Base-by-base conservation (phyloP, 2,329 filamentous ascomycete species). In the Aulographum hederae region DNA sequence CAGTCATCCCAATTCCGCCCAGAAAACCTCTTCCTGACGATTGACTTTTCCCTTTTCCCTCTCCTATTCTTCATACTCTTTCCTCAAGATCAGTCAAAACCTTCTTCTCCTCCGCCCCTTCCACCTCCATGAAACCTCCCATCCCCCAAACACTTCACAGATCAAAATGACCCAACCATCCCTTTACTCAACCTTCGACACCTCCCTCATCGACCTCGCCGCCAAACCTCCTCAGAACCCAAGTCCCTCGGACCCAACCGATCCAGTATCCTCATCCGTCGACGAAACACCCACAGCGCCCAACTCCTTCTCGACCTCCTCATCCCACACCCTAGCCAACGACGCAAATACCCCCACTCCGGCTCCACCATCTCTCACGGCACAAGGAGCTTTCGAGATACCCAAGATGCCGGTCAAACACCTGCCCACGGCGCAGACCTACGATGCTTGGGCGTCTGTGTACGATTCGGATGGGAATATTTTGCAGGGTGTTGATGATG, bases 401-500 rank as follows among this genome's bases (percentile, higher is more conserved):
- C n/a, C 34, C 6, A 38, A 42, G 15, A 44, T 37, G 15, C 44
- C 45, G 13, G 37, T 51, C 19, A 44, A 50, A 18, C 43, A 54
- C 34, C 31, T 54, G 3, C 35, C 50, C n/a, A 65, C 54, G 0
- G 44, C 48, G 20, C 47, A 54, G n/a, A 54, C 63, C 10, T 67
- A 67, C 41, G 45, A 62, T 31, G 52, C 56, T 34, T 67, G 62
- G 63, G 56, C 61, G 5, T 39, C 57, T 36, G 54, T 71, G 27
- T 78, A 77, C 51, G 72, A 78, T 48, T 66, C 58, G 19, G 71
- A 78, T 39, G 67, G 66, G 19, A 78, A 77, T 45, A 71, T 76
- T 46, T 57, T 78, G 1, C 72, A 77, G 51, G 60, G 63, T 2
- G 58, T 76, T 13, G 73, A 78, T 44, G 65, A 67, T 25, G 39